Evolutionary conservation across 805 yeast genomes (phyloP).

Genomic region (Saturnispora hagleri): DNA sequence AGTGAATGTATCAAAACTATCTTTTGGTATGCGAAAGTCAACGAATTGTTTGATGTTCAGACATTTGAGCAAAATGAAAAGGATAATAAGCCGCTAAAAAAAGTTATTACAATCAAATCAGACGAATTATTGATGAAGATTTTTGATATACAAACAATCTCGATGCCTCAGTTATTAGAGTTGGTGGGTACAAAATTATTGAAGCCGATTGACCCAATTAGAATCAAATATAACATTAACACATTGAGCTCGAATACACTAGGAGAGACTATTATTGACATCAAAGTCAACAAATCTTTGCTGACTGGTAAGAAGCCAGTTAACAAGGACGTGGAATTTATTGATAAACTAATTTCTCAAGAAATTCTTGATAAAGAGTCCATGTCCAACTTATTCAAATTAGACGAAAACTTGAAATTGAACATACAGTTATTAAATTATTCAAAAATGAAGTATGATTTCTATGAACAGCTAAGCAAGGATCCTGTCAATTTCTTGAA

Average conservation of each 20-base stretch:
- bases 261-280: constrained; percentile 74
- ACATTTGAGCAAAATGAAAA: constrained; percentile 14
- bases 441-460: constrained; percentile 60
- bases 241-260: constrained; percentile 71
- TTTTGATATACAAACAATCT: constrained; percentile 43
- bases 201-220: constrained; percentile 72
- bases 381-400: constrained; percentile 29
- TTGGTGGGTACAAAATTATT: constrained; percentile 57
- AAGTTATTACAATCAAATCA: constrained; percentile 25
- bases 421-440: constrained; percentile 46
- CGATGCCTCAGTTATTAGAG: constrained; percentile 66
- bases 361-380: constrained; percentile 35
- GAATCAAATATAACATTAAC: constrained; percentile 62
- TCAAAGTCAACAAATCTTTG: constrained; percentile 42
- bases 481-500: constrained; percentile 72
- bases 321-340: constrained; percentile 30
- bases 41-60: constrained; percentile 29
- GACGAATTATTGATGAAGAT: constrained; percentile 40
- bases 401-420: constrained; percentile 32
- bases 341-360: constrained; percentile 36
- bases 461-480: constrained; percentile 62
- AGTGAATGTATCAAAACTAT: constrained; percentile 56
- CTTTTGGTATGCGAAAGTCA: constrained; percentile 29
- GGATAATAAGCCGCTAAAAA: constrained; percentile 4
- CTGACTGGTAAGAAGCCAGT: constrained; percentile 31